These are phyloP conservation scores for Verruconis gallopava DNA, from an alignment of 2,329 filamentous ascomycete species.

Conservation along the genomic window DNA sequence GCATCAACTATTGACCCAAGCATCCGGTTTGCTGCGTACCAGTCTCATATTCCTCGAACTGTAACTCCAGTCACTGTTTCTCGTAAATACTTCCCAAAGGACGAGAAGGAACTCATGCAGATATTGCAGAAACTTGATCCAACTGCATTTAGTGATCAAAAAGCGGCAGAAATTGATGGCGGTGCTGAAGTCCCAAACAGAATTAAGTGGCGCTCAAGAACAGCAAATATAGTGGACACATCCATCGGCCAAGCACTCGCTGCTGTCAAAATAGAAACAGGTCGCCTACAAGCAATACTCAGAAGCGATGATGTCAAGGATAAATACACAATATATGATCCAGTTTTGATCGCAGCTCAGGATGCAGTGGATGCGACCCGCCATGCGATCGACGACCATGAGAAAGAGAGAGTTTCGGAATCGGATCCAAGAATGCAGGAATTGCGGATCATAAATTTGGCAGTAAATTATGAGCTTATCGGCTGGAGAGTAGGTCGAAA, in stretches of 20 bases:
- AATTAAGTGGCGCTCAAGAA: constrained; percentile 74
- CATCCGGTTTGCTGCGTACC: constrained; percentile 88
- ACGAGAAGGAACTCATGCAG: constrained; percentile 47
- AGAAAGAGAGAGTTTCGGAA: constrained; percentile 68
- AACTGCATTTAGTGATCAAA: constrained; percentile 29
- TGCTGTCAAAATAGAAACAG: constrained; percentile 46
- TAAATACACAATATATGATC: constrained; percentile 78
- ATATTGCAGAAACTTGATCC: constrained; percentile 60
- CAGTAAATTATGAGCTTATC: constrained; percentile 86
- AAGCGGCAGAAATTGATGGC: not conserved
- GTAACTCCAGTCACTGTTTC: constrained; percentile 69
- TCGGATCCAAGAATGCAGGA: constrained; percentile 82
- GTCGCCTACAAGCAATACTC: constrained; percentile 36
- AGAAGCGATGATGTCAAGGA: constrained; percentile 31
- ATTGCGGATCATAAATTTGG: constrained; percentile 80
- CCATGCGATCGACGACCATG: constrained; percentile 80
- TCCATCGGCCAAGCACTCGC: constrained; percentile 77
- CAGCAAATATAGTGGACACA: constrained; percentile 83
- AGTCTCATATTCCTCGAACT: constrained; percentile 75
- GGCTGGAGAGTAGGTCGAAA: constrained; percentile 93
- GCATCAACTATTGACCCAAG: constrained; percentile 82
- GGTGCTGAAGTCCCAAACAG: constrained; percentile 46
- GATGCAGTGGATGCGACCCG: constrained; percentile 91
- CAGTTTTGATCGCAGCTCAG: constrained; percentile 78
- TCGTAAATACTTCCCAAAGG: constrained; percentile 60